Conservation (phyloP, 2,329 filamentous ascomycete genomes). For the Colletotrichum aenigma region DNA sequence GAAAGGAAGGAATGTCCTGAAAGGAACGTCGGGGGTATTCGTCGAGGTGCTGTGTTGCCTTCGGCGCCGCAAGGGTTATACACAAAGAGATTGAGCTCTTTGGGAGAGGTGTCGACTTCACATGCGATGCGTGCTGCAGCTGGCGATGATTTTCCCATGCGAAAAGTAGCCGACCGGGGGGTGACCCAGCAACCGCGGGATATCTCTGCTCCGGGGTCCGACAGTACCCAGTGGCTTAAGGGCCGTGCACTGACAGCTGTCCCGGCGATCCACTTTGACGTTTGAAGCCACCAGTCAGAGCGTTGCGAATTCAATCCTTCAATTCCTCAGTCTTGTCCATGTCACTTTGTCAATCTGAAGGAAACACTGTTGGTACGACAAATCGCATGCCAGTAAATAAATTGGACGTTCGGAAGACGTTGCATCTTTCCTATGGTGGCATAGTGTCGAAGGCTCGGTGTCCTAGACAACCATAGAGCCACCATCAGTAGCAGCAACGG, state of each 20-base stretch:
- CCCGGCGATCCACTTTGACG: neutral
- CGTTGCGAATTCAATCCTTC: neutral
- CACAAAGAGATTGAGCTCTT: neutral
- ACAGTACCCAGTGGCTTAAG: fast-evolving
- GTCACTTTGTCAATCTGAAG: neutral
- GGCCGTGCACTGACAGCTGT: neutral
- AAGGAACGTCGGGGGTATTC: neutral
- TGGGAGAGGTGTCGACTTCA: neutral
- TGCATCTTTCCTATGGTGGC: neutral
- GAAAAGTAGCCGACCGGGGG: constrained; percentile 1
- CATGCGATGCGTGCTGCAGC: neutral
- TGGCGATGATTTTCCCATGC: constrained; percentile 14
- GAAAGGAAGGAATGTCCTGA: neutral
- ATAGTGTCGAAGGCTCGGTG: neutral
- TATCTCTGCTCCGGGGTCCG: neutral
- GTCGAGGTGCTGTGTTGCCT: constrained; percentile 16
- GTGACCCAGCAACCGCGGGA: constrained; percentile 15
- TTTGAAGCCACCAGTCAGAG: neutral
- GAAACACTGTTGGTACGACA: neutral
- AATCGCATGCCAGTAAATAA: neutral
- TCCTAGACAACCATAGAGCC: neutral
- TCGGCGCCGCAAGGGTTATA: neutral
- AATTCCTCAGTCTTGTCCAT: neutral
- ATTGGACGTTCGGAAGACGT: fast-evolving
- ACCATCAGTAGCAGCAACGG: neutral